phyloP scores from a whole-genome alignment of 139 green algal genomes.

The Chlorella sp. region DNA sequence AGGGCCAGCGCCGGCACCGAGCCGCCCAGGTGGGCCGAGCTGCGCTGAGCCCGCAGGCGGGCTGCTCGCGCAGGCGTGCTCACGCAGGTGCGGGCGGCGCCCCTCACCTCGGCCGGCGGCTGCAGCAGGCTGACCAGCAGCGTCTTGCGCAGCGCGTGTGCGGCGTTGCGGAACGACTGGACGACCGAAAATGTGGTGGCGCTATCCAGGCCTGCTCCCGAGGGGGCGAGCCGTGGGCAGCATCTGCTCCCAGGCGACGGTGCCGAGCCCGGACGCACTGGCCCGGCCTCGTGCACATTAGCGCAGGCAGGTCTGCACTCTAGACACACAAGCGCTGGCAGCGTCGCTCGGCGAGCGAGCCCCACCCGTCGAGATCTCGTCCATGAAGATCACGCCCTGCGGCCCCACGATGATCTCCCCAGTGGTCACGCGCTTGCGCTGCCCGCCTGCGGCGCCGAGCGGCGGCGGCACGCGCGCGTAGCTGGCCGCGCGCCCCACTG shows the following conservation, averaged over 20 bases:
- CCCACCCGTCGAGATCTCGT: constrained; percentile 60
- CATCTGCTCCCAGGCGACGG: no score
- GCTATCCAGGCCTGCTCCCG: constrained; percentile 58
- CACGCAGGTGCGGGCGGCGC: no score
- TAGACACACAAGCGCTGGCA: not conserved
- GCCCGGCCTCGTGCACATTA: not conserved
- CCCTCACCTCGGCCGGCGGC: constrained; percentile 72
- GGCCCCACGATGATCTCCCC: constrained; percentile 68
- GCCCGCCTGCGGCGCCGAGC: constrained; percentile 61
- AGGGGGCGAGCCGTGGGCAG: not conserved
- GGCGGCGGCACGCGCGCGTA: not conserved
- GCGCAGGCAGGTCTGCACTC: not conserved
- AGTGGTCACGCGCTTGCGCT: constrained; percentile 72
- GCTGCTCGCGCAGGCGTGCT: no score
- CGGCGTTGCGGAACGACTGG: constrained; percentile 39
- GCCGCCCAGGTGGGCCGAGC: no score
- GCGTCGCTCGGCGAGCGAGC: not conserved
- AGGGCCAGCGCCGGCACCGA: no score
- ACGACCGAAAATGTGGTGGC: constrained; percentile 77
- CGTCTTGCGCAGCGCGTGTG: constrained; percentile 47
- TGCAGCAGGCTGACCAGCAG: constrained; percentile 73
- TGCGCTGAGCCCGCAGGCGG: no score
- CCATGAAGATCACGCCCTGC: constrained; percentile 28
- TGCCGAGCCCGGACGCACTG: not conserved
- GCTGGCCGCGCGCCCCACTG: not conserved